Conservation (phyloP, 495 filamentous ascomycete species). For the Daldinia childiae region DNA sequence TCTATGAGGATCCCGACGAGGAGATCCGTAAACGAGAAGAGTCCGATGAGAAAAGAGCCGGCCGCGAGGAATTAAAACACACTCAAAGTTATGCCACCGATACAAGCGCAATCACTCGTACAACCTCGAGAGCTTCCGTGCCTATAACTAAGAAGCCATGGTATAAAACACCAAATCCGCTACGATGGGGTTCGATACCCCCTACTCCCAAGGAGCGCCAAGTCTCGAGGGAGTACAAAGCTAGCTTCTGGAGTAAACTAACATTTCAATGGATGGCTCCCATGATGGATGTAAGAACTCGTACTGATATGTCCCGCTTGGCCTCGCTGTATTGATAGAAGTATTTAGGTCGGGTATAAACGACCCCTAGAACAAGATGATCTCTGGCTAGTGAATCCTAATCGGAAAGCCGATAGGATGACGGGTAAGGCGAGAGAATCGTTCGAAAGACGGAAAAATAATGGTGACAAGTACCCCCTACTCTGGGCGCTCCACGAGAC, state of each 20-base stretch:
- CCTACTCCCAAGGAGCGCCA: constrained; percentile 66
- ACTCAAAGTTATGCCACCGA: constrained; percentile 58
- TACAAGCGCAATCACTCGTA: constrained; percentile 49
- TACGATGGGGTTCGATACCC: constrained; percentile 67
- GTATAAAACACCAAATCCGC: constrained; percentile 69
- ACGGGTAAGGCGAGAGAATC: constrained; percentile 69
- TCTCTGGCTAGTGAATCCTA: constrained; percentile 86
- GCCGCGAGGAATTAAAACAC: constrained; percentile 51
- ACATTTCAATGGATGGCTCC: constrained; percentile 76
- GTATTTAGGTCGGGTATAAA: constrained; percentile 74
- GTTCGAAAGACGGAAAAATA: constrained; percentile 70
- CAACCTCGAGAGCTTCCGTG: constrained; percentile 40
- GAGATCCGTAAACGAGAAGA: constrained; percentile 44
- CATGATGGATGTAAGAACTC: constrained; percentile 67
- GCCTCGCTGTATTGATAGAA: constrained; percentile 13
- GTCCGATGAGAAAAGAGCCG: constrained; percentile 35
- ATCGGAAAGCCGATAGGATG: constrained; percentile 74
- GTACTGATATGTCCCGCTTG: background rate
- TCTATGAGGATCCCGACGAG: constrained; percentile 37
- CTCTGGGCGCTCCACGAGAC: constrained; percentile 86
- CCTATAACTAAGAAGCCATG: constrained; percentile 59
- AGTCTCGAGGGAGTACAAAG: constrained; percentile 66
- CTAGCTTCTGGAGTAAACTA: constrained; percentile 66
- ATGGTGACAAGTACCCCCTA: constrained; percentile 78
- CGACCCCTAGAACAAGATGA: constrained; percentile 84